Percentiles rank a stretch among this genome's conserved stretches.
phyloP scores from a whole-genome alignment of 306 rosid species.

The Trifolium repens region DNA sequence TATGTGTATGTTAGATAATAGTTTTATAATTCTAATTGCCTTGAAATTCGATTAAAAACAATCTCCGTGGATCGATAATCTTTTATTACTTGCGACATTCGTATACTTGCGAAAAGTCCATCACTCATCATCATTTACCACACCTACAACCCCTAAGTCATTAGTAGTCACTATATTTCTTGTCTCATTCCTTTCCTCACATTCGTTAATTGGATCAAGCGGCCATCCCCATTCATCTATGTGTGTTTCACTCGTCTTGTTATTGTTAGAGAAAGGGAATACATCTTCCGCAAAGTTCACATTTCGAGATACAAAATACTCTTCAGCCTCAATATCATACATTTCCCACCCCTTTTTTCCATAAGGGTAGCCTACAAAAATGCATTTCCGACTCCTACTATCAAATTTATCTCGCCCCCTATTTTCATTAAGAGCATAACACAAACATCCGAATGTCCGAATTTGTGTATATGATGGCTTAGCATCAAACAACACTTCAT shows the following conservation, averaged over 20 bases:
- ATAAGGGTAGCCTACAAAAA: neutral
- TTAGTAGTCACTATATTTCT: neutral
- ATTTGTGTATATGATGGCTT: neutral
- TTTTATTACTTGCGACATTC: too few species aligned
- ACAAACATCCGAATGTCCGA: neutral
- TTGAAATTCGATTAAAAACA: too few species aligned
- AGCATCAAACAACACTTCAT: too few species aligned
- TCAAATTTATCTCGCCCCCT: neutral
- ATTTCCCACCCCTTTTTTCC: neutral
- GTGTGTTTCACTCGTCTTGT: neutral
- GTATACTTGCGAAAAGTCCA: too few species aligned
- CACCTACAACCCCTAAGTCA: neutral
- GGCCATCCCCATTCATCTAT: neutral
- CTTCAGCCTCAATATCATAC: neutral
- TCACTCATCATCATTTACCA: neutral
- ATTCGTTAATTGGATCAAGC: neutral
- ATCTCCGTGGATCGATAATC: too few species aligned
- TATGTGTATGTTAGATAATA: too few species aligned
- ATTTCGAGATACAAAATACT: neutral
- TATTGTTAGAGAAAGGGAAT: neutral
- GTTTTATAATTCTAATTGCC: too few species aligned
- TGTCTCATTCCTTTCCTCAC: neutral
- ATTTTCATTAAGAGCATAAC: constrained; percentile 1
- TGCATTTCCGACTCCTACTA: neutral
- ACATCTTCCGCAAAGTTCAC: neutral